Evolutionary conservation across 2,329 filamentous ascomycete species (phyloP).

Genomic region (Neofusicoccum sp.): DNA sequence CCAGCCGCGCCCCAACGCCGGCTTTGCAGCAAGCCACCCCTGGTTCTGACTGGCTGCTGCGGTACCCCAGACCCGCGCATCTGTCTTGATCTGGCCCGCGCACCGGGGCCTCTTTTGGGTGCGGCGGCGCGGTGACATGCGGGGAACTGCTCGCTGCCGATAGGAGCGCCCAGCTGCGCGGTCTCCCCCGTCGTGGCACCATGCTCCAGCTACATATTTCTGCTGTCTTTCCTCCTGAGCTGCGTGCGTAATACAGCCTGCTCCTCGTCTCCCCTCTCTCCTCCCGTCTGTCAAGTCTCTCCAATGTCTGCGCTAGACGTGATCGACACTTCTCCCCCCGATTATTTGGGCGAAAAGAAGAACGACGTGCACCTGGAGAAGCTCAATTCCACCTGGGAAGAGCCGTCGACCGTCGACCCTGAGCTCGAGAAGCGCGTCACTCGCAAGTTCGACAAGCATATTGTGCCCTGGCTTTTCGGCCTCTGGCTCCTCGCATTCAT

Average conservation of each 20-base stretch:
- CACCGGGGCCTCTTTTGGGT: slow-evolving; percentile 11
- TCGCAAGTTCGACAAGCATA: slow-evolving; percentile 42
- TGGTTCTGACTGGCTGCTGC: slow-evolving; percentile 5
- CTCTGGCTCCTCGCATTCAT: slow-evolving; percentile 51
- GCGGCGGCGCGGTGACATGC: slow-evolving; percentile 7
- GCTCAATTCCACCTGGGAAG: slow-evolving; percentile 19
- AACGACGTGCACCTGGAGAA: slow-evolving; percentile 21
- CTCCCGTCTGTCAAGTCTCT: not conserved
- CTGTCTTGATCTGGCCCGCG: not conserved
- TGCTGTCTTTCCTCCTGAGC: not conserved
- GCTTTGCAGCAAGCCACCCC: slow-evolving; percentile 10
- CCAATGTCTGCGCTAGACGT: not conserved
- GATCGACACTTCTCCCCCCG: not conserved
- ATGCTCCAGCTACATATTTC: not conserved
- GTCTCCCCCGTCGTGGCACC: not conserved
- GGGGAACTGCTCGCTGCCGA: not conserved
- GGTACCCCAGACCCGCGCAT: slow-evolving; percentile 1
- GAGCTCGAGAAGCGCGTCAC: slow-evolving; percentile 37
- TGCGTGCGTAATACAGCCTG: not conserved
- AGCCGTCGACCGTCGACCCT: slow-evolving; percentile 1
- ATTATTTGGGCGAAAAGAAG: not conserved
- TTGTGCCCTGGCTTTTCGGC: slow-evolving; percentile 47
- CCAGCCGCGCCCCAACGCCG: not conserved
- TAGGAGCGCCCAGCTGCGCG: not conserved
- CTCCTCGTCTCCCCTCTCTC: not conserved